Evolutionary conservation across 805 yeast genomes (phyloP).

Genomic region (Lipomyces kockii): DNA sequence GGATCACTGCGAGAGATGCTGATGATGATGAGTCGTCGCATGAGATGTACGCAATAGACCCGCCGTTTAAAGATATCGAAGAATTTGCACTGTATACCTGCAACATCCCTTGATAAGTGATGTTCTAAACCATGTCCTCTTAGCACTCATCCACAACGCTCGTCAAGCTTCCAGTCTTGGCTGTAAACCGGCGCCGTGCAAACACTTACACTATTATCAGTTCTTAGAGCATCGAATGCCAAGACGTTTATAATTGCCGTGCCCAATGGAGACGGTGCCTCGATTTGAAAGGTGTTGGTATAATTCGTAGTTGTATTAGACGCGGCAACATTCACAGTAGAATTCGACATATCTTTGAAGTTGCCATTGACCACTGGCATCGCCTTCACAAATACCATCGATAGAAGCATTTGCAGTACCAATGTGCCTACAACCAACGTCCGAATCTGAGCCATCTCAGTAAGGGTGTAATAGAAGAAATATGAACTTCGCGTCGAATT

Average conservation of each 20-base stretch:
- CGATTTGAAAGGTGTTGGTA: conserved; percentile 18
- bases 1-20: conserved; percentile 24
- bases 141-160: conserved; percentile 1
- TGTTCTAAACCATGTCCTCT: conserved; percentile 14
- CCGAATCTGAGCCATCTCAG: background rate
- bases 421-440: background rate
- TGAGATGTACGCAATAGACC: conserved; percentile 32
- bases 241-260: conserved; percentile 23
- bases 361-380: background rate
- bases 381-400: background rate
- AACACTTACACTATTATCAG: conserved; percentile 15
- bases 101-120: conserved; percentile 26
- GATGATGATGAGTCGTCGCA: conserved; percentile 25
- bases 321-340: conserved; percentile 16
- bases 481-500: background rate
- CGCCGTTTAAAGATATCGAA: conserved; percentile 11
- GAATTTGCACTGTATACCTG: conserved; percentile 27
- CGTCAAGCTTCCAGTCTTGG: too few species aligned
- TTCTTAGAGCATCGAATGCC: conserved; percentile 28
- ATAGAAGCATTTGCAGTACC: background rate
- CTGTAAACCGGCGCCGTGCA: background rate
- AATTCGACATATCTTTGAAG: background rate
- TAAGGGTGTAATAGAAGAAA: background rate
- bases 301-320: conserved; percentile 20
- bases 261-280: conserved; percentile 8